Percentiles rank a stretch among this genome's conserved stretches.
Conservation (phyloP, 2,329 filamentous ascomycete species). For the Colletotrichum destructivum region DNA sequence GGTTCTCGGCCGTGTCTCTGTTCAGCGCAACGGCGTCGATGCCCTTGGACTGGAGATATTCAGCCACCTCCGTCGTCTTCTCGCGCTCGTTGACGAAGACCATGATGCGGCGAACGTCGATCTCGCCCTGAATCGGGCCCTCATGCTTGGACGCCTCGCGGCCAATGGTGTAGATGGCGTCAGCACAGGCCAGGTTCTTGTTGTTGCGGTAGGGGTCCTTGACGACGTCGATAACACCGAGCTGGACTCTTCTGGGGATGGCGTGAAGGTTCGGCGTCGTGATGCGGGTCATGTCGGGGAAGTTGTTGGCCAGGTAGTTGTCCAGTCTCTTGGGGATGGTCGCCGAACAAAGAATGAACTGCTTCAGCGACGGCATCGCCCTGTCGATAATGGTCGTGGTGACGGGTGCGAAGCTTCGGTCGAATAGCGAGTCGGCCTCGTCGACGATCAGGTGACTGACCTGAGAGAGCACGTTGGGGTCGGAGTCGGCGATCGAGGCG, state of each 20-base stretch:
- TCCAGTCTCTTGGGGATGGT: slow-evolving; percentile 95
- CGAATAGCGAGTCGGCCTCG: slow-evolving; percentile 95
- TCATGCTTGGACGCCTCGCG: slow-evolving; percentile 78
- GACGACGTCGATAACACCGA: slow-evolving; percentile 92
- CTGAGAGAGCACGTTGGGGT: slow-evolving; percentile 93
- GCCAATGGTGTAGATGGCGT: slow-evolving; percentile 94
- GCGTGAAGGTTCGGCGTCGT: slow-evolving; percentile 97
- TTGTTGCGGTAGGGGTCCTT: slow-evolving; percentile 95
- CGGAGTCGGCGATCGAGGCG: slow-evolving; percentile 87
- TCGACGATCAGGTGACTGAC: slow-evolving; percentile 92
- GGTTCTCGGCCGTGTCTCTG: slow-evolving; percentile 84
- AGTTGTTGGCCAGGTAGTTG: slow-evolving; percentile 83
- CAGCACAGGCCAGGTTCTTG: slow-evolving; percentile 92
- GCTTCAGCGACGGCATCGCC: slow-evolving; percentile 83
- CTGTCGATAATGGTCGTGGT: slow-evolving; percentile 89
- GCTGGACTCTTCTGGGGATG: slow-evolving; percentile 93
- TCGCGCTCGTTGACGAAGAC: slow-evolving; percentile 98
- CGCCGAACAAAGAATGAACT: slow-evolving; percentile 93
- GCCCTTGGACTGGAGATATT: slow-evolving; percentile 86
- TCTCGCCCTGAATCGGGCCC: slow-evolving; percentile 66
- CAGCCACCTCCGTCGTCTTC: slow-evolving; percentile 84
- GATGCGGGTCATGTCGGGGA: slow-evolving; percentile 86
- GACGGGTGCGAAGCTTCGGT: slow-evolving; percentile 89
- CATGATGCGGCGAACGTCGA: slow-evolving; percentile 86
- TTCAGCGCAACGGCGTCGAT: slow-evolving; percentile 90